These are phyloP conservation scores for Eutrema salsugineum DNA, from an alignment of 441 rosid genomes.

Conservation along the genomic window DNA sequence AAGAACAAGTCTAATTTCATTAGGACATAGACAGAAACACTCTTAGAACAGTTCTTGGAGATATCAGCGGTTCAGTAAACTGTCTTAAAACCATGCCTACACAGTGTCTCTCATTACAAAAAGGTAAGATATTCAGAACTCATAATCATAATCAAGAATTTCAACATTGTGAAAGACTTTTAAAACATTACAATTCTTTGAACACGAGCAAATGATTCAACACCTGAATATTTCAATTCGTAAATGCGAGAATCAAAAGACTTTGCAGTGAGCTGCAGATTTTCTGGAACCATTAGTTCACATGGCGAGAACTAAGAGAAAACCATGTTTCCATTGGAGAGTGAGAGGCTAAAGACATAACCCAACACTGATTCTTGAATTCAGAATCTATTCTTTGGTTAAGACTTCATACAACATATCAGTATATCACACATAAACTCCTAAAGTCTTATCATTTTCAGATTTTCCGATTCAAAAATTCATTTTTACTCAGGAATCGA, in stretches of 20 bases:
- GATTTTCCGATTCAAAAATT: not conserved
- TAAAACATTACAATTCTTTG: not conserved
- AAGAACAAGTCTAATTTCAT: not conserved
- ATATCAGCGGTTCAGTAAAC: not conserved
- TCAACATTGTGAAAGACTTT: not conserved
- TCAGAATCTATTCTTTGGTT: not conserved
- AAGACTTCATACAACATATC: not conserved
- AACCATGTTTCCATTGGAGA: not conserved
- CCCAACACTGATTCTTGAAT: not conserved
- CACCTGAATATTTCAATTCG: not conserved
- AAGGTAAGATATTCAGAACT: not conserved
- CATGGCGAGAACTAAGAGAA: not conserved
- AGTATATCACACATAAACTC: not conserved
- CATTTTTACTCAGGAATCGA: not conserved
- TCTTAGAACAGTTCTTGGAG: not conserved
- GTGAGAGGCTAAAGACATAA: not conserved
- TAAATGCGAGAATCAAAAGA: not conserved
- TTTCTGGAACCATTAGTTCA: not conserved
- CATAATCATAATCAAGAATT: not conserved
- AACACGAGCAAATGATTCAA: not conserved
- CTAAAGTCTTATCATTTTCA: not conserved
- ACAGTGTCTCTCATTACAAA: not conserved
- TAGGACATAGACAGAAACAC: not conserved
- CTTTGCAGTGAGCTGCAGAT: not conserved
- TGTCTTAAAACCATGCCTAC: not conserved